Base-by-base conservation (phyloP, 345 rosid genomes). In the Pugionium cornutum region DNA sequence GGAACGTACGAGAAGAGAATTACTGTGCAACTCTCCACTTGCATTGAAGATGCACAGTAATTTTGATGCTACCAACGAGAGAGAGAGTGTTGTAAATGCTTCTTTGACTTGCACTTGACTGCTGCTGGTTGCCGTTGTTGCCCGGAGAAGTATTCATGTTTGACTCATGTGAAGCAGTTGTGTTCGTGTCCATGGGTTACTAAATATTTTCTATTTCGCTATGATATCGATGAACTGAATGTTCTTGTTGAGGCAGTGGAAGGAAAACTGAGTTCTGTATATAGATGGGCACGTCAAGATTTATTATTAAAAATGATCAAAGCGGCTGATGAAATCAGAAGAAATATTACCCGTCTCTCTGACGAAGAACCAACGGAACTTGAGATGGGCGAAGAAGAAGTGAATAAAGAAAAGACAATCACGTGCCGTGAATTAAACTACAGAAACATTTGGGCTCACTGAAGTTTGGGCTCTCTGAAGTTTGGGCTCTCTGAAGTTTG, bases 161-260 rank as follows among this genome's bases (percentile, higher is more conserved):
- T 95, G 80, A 83, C 77, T 78, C 99, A 91, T 73, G 89, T 87
- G 73, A 86, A 82, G 77, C 89, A 89, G 67, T 73, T 95, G 74
- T 95, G 99, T 67, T 69, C 86, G 8, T 95, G 99, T 78, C 68
- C 83, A 59, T 69, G 80, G 83, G 76, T 76, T 73, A 54, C 88
- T 71, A 95, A 84, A 78, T 78, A 63, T 82, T 87, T 82, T 77
- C 85, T 95, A 55, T 95, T 84, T 70, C 96, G 99, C 54, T 89
- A 95, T 58, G 89, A 91, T 66, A 70, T 81, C 49, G 80, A 73
- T 70, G 99, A 95, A 68, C 80, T 95, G 60, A 72, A 89, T 76
- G 82, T 95, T 79, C 97, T 95, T 65, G 84, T 86, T 39, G 96
- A 91, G 82, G 99, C 99, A 43, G 67, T 95, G 82, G 97, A 89